Base-by-base conservation (phyloP, 2,329 filamentous ascomycete species). In the Lachnellula occidentalis region DNA sequence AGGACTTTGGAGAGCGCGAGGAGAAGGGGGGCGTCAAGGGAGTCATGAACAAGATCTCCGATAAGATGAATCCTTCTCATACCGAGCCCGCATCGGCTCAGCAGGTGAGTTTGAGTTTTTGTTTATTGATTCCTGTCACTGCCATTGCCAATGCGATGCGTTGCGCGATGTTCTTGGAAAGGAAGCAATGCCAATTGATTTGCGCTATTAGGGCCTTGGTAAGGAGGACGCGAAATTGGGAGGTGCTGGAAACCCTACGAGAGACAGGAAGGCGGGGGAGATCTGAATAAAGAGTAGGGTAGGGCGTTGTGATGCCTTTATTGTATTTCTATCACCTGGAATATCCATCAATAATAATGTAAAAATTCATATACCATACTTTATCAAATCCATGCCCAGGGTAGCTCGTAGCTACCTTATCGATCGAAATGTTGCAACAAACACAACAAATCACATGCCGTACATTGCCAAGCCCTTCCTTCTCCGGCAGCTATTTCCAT, bases 271-370 rank as follows among this genome's bases (percentile, higher is more conserved):
- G 36, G 31, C 37, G 36, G 22, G 21, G 27, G 17, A 22, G 48
- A 50, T 22, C 12, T 50, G 15, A 42, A 50, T 15, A 50, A 15
- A 50, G 36, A 50, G 22, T 50, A 50, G 24, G n/a, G 43, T 21
- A 24, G 21, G 8, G 9, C 27, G 17, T 14, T 31, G 11, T 17
- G 21, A 9, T 17, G 15, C 15, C 3, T 1, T 5, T 6, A 5
- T 17, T 39, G 14, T 39, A 39, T 9, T 17, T 39, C 5, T 39
- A 39, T 9, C 5, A 39, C 12, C 14, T 39, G 59, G 63, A 66
- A 68, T 67, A 61, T 66, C 4, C 9, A 24, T 27, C 24, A 4
- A 4, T 31, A 8, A 12, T 9, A 31, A 31, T 31, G 3, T n/a
- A n/a, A 31, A 31, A 31, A 31, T 31, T 12, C n/a, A 31, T 31